A percentile compares a stretch with the other conserved stretches of the same genome.
Conservation (phyloP, 768 basidiomycete genomes). For the Serendipita sp. region DNA sequence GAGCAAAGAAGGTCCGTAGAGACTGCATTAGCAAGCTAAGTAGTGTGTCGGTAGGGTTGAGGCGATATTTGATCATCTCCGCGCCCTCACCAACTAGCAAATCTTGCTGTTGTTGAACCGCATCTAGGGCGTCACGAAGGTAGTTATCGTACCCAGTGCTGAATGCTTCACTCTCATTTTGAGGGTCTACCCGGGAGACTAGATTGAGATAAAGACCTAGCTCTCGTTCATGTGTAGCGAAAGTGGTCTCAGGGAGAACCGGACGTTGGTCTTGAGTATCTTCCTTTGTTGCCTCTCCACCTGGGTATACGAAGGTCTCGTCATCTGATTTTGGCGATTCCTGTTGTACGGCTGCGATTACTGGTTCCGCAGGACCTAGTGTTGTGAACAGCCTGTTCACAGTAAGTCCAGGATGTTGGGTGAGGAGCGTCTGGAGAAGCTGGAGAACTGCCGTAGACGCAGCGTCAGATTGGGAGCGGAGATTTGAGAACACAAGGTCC, state of each 20-base stretch:
- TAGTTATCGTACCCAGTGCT: slow-evolving; percentile 79
- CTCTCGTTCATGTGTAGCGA: slow-evolving; percentile 68
- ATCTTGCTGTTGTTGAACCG: slow-evolving; percentile 41
- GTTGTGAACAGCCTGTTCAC: slow-evolving; percentile 42
- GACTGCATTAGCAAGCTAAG: slow-evolving; percentile 52
- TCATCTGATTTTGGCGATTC: slow-evolving; percentile 3
- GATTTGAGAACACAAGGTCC: slow-evolving; percentile 68
- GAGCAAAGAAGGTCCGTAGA: slow-evolving; percentile 64
- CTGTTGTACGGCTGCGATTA: slow-evolving; percentile 15
- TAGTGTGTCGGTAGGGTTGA: slow-evolving; percentile 64
- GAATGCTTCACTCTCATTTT: slow-evolving; percentile 50
- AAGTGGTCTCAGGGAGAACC: slow-evolving; percentile 52
- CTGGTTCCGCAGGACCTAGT: background rate
- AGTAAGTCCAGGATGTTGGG: slow-evolving; percentile 46
- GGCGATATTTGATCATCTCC: slow-evolving; percentile 17
- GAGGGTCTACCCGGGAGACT: slow-evolving; percentile 61
- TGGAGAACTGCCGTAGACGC: slow-evolving; percentile 66
- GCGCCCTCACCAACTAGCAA: slow-evolving; percentile 33
- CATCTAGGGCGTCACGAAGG: slow-evolving; percentile 52
- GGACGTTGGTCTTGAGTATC: slow-evolving; percentile 18
- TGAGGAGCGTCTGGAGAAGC: slow-evolving; percentile 58
- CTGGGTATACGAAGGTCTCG: slow-evolving; percentile 25
- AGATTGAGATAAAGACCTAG: slow-evolving; percentile 64
- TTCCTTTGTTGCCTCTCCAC: slow-evolving; percentile 25
- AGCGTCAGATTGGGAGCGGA: slow-evolving; percentile 46